A percentile compares a stretch with the other conserved stretches of the same genome.
Evolutionary conservation across 2,329 filamentous ascomycete species (phyloP).

Genomic region (Sphaerulina musiva): DNA sequence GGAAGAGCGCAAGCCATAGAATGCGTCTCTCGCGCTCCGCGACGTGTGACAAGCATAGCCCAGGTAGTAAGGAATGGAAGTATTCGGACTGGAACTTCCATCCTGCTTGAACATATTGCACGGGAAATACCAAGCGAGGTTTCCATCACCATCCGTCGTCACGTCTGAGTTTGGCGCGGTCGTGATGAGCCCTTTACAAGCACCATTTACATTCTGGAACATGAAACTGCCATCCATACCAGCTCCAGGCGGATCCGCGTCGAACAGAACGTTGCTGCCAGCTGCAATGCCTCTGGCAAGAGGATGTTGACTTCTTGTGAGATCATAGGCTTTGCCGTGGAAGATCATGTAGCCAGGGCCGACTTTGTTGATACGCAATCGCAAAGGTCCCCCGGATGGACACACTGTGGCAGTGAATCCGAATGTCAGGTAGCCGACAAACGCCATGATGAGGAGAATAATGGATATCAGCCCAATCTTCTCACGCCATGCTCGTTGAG

Average conservation of each 20-base stretch:
- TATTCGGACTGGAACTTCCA: constrained; percentile 71
- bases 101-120: constrained; percentile 91
- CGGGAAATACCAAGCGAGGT: constrained; percentile 95
- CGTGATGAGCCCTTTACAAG: constrained; percentile 86
- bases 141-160: constrained; percentile 63
- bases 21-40: constrained; percentile 58
- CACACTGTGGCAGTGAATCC: constrained; percentile 91
- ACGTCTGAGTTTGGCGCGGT: constrained; percentile 64
- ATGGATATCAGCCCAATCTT: constrained; percentile 97
- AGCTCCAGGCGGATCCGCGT: constrained; percentile 71
- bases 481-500: constrained; percentile 91
- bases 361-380: constrained; percentile 78
- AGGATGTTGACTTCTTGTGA: constrained; percentile 70
- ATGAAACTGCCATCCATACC: constrained; percentile 94
- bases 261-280: constrained; percentile 75
- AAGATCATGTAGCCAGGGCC: constrained; percentile 86
- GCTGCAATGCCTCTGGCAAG: constrained; percentile 69
- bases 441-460: constrained; percentile 77
- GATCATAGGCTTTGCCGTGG: constrained; percentile 82
- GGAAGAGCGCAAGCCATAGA: constrained; percentile 63
- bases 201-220: constrained; percentile 97
- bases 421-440: constrained; percentile 93
- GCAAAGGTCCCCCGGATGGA: constrained; percentile 56
- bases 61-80: constrained; percentile 65
- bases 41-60: constrained; percentile 89